Evolutionary conservation across 2,329 filamentous ascomycete genomes (phyloP).

Genomic region (Aureobasidium melanogenum): DNA sequence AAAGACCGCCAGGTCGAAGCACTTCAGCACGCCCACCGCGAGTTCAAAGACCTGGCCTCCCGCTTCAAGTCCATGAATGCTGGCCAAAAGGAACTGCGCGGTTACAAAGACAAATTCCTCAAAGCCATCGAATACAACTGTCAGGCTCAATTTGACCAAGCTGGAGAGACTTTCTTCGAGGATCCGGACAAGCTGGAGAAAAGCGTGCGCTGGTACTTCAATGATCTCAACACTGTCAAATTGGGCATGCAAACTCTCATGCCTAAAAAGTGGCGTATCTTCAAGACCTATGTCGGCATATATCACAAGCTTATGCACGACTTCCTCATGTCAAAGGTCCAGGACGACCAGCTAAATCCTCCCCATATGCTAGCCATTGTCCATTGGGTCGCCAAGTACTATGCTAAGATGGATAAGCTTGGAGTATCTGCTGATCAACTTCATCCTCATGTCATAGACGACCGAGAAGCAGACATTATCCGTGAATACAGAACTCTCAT

Average conservation of each 20-base stretch:
- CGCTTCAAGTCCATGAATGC: constrained; percentile 93
- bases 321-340: constrained; percentile 72
- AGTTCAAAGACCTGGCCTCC: constrained; percentile 88
- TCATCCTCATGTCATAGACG: constrained; percentile 78
- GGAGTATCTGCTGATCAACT: constrained; percentile 72
- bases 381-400: constrained; percentile 93
- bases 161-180: constrained; percentile 66
- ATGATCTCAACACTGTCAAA: constrained; percentile 90
- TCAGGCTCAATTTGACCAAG: constrained; percentile 63
- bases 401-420: constrained; percentile 88
- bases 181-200: constrained; percentile 80
- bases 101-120: constrained; percentile 94
- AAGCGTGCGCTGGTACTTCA: constrained; percentile 91
- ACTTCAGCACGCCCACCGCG: constrained; percentile 85
- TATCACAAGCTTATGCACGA: constrained; percentile 96
- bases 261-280: constrained; percentile 95
- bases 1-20: constrained; percentile 87
- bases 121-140: constrained; percentile 67
- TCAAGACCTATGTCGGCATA: constrained; percentile 78
- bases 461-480: constrained; percentile 80
- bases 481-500: constrained; percentile 92
- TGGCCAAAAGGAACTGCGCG: constrained; percentile 81
- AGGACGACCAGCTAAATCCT: constrained; percentile 75
- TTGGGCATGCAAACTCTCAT: constrained; percentile 85
- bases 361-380: constrained; percentile 86